Percentiles rank a stretch among this genome's conserved stretches.
phyloP scores from a whole-genome alignment of 148 eudicot species.

The Rhododendron ovatum region DNA sequence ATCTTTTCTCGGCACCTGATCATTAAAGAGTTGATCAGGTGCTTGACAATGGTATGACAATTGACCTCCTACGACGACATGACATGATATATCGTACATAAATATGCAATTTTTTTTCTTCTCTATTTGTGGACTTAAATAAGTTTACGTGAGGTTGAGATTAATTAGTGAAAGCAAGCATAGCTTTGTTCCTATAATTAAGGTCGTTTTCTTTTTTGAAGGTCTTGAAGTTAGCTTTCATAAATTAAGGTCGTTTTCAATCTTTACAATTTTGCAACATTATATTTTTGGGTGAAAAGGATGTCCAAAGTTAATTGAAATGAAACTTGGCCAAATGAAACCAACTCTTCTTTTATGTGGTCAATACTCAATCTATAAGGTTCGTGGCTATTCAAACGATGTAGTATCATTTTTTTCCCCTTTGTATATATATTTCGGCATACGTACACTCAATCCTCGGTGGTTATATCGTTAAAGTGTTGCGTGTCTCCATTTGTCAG shows the following conservation, averaged over 20 bases:
- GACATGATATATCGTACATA: not conserved
- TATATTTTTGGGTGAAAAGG: not conserved
- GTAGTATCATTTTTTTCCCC: not conserved
- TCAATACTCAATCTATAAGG: not conserved
- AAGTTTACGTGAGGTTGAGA: not conserved
- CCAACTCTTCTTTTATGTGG: not conserved
- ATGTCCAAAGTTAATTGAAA: not conserved
- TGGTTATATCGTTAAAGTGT: too few species aligned
- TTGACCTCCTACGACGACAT: not conserved
- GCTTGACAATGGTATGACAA: not conserved
- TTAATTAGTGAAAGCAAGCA: not conserved
- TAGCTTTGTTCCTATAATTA: not conserved
- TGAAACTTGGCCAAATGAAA: not conserved
- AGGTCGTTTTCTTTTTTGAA: constrained; percentile 2
- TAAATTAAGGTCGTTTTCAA: not conserved
- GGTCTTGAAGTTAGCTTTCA: too few species aligned
- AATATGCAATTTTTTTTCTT: not conserved
- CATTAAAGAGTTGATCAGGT: too few species aligned
- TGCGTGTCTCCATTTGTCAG: too few species aligned
- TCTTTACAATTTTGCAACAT: not conserved
- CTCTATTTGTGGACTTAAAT: not conserved
- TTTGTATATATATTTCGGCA: too few species aligned
- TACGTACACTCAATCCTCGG: too few species aligned
- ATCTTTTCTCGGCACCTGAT: too few species aligned
- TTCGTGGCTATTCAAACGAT: not conserved